phyloP scores from a whole-genome alignment of 805 yeast genomes.

The Sugiyamaella floridensis region DNA sequence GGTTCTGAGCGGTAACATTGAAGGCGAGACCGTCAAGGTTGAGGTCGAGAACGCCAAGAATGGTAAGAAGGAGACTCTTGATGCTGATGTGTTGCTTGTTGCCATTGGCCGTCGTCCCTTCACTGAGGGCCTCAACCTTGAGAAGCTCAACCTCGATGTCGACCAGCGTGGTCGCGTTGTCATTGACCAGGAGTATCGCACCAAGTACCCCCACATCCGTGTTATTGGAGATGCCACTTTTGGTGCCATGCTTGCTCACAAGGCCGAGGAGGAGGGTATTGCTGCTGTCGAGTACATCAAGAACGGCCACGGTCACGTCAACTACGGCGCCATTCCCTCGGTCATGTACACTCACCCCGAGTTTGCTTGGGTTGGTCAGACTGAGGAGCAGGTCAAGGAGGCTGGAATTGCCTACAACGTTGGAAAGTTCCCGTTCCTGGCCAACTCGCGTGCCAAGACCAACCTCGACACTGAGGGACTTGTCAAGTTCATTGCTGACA shows the following conservation, averaged over 20 bases:
- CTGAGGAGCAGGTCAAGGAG: slow-evolving; percentile 88
- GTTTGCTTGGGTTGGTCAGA: slow-evolving; percentile 98
- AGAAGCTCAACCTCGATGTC: slow-evolving; percentile 78
- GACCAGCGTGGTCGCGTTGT: slow-evolving; percentile 92
- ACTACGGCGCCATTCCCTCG: slow-evolving; percentile 95
- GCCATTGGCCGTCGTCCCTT: slow-evolving; percentile 99
- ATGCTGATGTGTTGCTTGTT: slow-evolving; percentile 88
- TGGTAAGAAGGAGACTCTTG: slow-evolving; percentile 70
- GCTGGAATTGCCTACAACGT: slow-evolving; percentile 86
- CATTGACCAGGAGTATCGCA: slow-evolving; percentile 87
- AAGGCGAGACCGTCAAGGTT: slow-evolving; percentile 81
- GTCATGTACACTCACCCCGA: slow-evolving; percentile 99
- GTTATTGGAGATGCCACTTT: slow-evolving; percentile 98
- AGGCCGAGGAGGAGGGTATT: slow-evolving; percentile 99
- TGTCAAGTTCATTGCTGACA: slow-evolving; percentile 91
- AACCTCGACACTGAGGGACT: slow-evolving; percentile 95
- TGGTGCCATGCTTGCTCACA: slow-evolving; percentile 99
- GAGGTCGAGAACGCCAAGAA: slow-evolving; percentile 85
- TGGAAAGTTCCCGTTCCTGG: slow-evolving; percentile 98
- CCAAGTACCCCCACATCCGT: slow-evolving; percentile 88
- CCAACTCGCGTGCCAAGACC: slow-evolving; percentile 99
- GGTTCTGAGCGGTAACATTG: slow-evolving; percentile 78
- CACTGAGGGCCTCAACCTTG: slow-evolving; percentile 83
- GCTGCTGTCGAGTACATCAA: slow-evolving; percentile 96
- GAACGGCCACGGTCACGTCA: slow-evolving; percentile 93